phyloP scores from a whole-genome alignment of 2,329 filamentous ascomycete genomes.

The Pseudogymnoascus pannorum region DNA sequence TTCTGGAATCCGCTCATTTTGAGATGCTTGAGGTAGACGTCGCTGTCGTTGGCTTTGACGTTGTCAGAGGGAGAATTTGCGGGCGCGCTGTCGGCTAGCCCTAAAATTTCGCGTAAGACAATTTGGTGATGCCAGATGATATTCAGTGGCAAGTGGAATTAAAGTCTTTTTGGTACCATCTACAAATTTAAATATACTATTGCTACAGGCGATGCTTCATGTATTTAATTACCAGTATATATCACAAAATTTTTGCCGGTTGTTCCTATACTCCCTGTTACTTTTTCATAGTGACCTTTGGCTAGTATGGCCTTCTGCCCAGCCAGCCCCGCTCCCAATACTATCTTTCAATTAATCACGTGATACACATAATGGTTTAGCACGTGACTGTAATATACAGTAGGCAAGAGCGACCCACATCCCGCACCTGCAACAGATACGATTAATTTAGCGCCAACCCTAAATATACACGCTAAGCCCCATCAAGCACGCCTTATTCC shows the following conservation, averaged over 20 bases:
- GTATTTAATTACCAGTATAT: neutral
- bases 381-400: neutral
- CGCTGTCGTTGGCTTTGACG: conserved; percentile 10
- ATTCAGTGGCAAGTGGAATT: neutral
- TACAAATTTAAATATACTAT: conserved; percentile 1
- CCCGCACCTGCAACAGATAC: conserved; percentile 1
- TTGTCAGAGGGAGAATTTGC: conserved; percentile 8
- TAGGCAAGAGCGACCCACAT: neutral
- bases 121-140: conserved; percentile 4
- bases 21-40: conserved; percentile 8
- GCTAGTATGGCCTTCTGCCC: neutral
- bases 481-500: conserved; percentile 4
- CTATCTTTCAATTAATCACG: neutral
- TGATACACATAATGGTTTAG: neutral
- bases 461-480: neutral
- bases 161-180: neutral
- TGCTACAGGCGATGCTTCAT: neutral
- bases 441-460: conserved; percentile 7
- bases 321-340: neutral
- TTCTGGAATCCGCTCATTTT: conserved; percentile 57
- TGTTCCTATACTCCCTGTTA: neutral
- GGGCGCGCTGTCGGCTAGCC: conserved; percentile 7
- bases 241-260: neutral
- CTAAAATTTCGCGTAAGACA: conserved; percentile 10
- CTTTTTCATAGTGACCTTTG: neutral